phyloP scores from a whole-genome alignment of 371 early-diverging fungal species.

The Mucor sp. region DNA sequence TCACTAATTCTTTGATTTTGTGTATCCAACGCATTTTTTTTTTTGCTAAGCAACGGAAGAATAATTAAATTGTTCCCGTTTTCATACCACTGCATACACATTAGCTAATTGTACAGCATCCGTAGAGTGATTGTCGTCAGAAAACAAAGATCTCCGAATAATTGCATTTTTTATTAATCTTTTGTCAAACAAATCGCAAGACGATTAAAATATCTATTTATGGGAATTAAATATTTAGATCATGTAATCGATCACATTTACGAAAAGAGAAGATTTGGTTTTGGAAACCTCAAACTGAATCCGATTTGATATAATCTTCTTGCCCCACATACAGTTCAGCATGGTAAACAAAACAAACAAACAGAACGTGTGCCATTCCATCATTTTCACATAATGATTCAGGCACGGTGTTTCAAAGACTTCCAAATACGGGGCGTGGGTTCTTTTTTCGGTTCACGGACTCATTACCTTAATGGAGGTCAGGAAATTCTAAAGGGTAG shows the following conservation, averaged over 20 bases:
- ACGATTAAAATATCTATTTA: constrained; percentile 2
- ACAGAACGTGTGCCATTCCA: neutral
- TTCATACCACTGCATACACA: neutral
- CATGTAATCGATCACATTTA: neutral
- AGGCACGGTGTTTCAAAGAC: neutral
- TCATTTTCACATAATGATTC: neutral
- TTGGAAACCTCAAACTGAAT: neutral
- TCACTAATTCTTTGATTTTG: neutral
- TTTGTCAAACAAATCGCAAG: constrained; percentile 4
- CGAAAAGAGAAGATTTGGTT: neutral
- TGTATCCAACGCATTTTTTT: neutral
- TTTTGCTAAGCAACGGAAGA: constrained; percentile 4
- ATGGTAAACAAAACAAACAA: neutral
- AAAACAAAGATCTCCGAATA: neutral
- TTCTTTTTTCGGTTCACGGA: constrained; percentile 2
- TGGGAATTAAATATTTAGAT: neutral
- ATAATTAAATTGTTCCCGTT: neutral
- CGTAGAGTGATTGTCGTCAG: neutral
- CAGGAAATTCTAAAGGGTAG: neutral
- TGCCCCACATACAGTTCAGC: neutral
- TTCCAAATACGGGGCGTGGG: constrained; percentile 2
- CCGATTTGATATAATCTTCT: neutral
- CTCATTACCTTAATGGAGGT: constrained; percentile 4
- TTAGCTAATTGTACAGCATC: neutral
- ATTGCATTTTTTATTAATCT: neutral